phyloP scores from a whole-genome alignment of 805 yeast genomes.

The Candida caryicola region DNA sequence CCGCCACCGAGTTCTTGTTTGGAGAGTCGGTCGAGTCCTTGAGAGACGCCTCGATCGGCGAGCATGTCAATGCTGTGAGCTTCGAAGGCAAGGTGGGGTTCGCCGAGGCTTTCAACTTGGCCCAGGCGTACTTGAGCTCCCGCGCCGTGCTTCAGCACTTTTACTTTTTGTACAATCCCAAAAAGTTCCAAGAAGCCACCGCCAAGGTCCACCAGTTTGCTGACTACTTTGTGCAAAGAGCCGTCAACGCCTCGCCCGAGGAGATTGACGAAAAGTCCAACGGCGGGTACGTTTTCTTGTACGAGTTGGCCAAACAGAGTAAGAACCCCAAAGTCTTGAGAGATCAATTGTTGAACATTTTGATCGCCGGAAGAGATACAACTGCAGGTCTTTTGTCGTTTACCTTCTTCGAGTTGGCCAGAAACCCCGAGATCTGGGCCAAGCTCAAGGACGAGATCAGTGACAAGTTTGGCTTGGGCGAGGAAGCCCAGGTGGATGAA shows the following conservation, averaged over 20 bases:
- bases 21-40: conserved; percentile 38
- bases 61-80: conserved; percentile 10
- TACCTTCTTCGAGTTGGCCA: conserved; percentile 43
- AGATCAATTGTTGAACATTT: conserved; percentile 50
- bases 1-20: conserved; percentile 42
- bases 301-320: conserved; percentile 48
- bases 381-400: conserved; percentile 52
- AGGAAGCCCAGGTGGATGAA: conserved; percentile 31
- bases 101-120: conserved; percentile 32
- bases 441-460: conserved; percentile 38
- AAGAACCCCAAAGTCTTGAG: conserved; percentile 45
- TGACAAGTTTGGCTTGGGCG: conserved; percentile 31
- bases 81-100: conserved; percentile 34
- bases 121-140: conserved; percentile 31
- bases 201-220: conserved; percentile 31
- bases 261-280: conserved; percentile 29
- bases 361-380: conserved; percentile 56
- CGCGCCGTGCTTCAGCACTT: conserved; percentile 19
- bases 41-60: conserved; percentile 14
- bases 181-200: conserved; percentile 15
- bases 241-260: conserved; percentile 29
- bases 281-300: conserved; percentile 45
- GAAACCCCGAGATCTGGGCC: conserved; percentile 37
- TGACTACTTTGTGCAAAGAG: conserved; percentile 39
- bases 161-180: conserved; percentile 16